Percentiles rank a stretch among this genome's conserved stretches.
phyloP scores from a whole-genome alignment of 106 monocot genomes.

The Platanthera zijinensis region DNA sequence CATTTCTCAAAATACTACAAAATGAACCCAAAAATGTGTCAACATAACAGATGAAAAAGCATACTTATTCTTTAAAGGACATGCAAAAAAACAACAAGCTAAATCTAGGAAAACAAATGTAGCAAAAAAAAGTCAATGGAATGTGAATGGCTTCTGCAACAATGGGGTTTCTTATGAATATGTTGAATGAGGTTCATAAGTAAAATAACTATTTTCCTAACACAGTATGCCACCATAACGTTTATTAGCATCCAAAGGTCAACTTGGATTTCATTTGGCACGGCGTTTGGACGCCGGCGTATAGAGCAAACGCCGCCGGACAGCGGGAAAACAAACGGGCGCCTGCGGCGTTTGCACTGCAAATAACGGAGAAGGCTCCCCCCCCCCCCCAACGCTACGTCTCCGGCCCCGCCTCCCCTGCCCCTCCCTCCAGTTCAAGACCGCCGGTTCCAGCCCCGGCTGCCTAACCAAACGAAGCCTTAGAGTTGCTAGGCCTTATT shows the following conservation, averaged over 20 bases:
- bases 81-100: neutral
- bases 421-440: too few relatives aligned
- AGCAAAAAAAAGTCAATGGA: neutral
- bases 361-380: too few relatives aligned
- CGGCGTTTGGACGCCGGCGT: too few relatives aligned
- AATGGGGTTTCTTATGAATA: neutral
- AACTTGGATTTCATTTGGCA: neutral
- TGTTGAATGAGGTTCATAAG: neutral
- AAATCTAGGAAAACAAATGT: neutral
- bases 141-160: neutral
- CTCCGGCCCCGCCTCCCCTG: too few relatives aligned
- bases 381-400: too few relatives aligned
- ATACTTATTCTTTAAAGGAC: neutral
- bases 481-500: neutral
- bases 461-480: too few relatives aligned
- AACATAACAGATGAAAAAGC: neutral
- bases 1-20: neutral
- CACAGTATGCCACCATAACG: neutral
- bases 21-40: neutral
- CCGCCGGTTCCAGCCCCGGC: too few relatives aligned
- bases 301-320: too few relatives aligned
- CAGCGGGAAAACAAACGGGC: too few relatives aligned
- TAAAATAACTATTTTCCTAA: neutral
- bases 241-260: neutral
- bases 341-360: too few relatives aligned